Evolutionary conservation across 495 filamentous ascomycete genomes (phyloP).

Genomic region (Neurospora tetraspora): DNA sequence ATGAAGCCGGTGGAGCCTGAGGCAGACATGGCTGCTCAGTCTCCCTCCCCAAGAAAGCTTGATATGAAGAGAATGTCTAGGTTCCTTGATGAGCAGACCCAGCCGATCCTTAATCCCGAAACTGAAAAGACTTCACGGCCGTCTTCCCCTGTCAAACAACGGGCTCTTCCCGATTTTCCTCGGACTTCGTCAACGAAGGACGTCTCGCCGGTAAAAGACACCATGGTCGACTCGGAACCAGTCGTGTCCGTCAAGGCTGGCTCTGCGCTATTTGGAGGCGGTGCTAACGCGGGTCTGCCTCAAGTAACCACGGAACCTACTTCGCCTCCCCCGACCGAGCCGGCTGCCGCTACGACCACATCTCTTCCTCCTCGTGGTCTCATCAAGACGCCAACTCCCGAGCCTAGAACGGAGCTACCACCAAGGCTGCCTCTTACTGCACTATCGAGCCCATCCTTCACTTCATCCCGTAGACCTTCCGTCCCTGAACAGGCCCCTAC

Average conservation of each 20-base stretch:
- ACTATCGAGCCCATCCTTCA: not conserved
- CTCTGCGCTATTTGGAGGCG: slow-evolving; percentile 3
- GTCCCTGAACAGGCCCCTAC: not conserved
- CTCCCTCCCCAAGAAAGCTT: slow-evolving; percentile 42
- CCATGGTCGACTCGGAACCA: slow-evolving; percentile 26
- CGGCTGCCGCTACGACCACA: not conserved
- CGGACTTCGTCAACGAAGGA: slow-evolving; percentile 8
- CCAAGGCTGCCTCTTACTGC: slow-evolving; percentile 4
- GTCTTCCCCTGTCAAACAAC: slow-evolving; percentile 16
- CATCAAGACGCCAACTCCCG: not conserved
- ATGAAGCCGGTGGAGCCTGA: not conserved
- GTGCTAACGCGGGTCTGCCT: slow-evolving; percentile 9
- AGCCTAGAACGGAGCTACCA: slow-evolving; percentile 4
- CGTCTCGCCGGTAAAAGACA: not conserved
- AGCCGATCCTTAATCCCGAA: slow-evolving; percentile 15
- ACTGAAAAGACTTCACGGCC: slow-evolving; percentile 14
- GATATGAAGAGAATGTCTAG: slow-evolving; percentile 43
- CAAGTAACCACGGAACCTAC: slow-evolving; percentile 2
- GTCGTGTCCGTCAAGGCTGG: slow-evolving; percentile 29
- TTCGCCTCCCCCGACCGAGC: not conserved
- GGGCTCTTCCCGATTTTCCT: slow-evolving; percentile 4
- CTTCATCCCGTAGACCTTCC: not conserved
- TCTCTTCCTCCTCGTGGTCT: not conserved
- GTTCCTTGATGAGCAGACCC: slow-evolving; percentile 33
- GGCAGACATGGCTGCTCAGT: slow-evolving; percentile 27